Base-by-base conservation (phyloP, 306 rosid species). In the Echinosophora koreensis region DNA sequence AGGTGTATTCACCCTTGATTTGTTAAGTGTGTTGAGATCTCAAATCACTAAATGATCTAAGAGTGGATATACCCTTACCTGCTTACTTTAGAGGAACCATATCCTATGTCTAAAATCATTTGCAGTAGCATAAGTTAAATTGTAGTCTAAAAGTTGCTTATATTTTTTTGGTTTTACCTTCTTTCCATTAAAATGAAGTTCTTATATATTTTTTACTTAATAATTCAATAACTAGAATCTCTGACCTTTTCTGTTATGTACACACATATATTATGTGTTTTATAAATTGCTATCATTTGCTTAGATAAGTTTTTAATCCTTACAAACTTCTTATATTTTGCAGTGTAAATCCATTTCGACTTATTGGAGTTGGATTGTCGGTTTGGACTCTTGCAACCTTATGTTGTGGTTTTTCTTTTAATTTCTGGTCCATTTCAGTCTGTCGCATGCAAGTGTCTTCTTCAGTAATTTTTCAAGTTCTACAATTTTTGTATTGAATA, bases 301-400 rank as follows among this genome's bases (percentile, higher is more conserved):
- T 46, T 77, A 4, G 16, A 27, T 22, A 71, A 58, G 22, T 17
- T 42, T 15, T 76, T 71, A 59, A 70, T 27, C 39, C 35, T 71
- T 66, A 52, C 49, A 32, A 52, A 15, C 18, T 61, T 34, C 12
- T 17, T 80, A 66, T 81, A 81, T 80, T 80, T 81, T 90, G 87
- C 90, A 92, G 97, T 66, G 74, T 87, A 61, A 92, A 88, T 84
- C 97, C 97, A 6, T 92, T 94, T 83, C 81, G 95, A 59, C 98
- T 94, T 62, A 89, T 94, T 84, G 97, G 97, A 77, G 97, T 90
- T 80, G 98, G 98, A 83, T 82, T 94, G 82, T 82, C 91, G 11
- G 87, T 94, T 84, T 94, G 98, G 98, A 94, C 97, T 65, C 5
- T 89, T 44, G 92, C 97, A 18, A 82, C 86, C 66, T 37, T 86